phyloP scores from a whole-genome alignment of 768 basidiomycete genomes.

The Leucosporidium creatinivorum region DNA sequence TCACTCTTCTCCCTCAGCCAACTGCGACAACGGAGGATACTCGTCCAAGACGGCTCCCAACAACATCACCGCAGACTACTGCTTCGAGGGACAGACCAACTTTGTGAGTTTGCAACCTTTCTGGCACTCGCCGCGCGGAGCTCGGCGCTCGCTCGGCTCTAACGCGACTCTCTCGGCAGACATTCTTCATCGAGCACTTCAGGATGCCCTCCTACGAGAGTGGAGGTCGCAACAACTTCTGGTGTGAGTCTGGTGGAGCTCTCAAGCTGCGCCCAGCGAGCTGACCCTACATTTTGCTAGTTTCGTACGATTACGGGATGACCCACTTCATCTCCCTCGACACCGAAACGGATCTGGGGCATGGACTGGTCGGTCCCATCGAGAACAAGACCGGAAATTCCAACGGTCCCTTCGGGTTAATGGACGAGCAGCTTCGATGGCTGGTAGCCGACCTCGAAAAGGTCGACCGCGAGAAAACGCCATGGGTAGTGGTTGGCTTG shows the following conservation, averaged over 20 bases:
- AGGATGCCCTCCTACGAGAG: slow-evolving; percentile 32
- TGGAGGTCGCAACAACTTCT: slow-evolving; percentile 33
- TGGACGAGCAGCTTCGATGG: slow-evolving; percentile 30
- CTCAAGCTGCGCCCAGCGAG: background rate
- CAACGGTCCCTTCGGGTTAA: slow-evolving; percentile 26
- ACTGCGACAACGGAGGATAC: slow-evolving; percentile 27
- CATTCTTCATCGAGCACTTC: slow-evolving; percentile 34
- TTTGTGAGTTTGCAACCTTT: background rate
- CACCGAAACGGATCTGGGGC: slow-evolving; percentile 35
- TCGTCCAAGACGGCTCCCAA: background rate
- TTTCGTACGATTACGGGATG: slow-evolving; percentile 32
- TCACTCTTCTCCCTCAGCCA: background rate
- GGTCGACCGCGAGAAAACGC: slow-evolving; percentile 36
- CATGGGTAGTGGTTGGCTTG: slow-evolving; percentile 35
- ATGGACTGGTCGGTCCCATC: slow-evolving; percentile 13
- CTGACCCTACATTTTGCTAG: background rate
- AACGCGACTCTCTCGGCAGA: slow-evolving; percentile 12
- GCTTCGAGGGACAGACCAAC: slow-evolving; percentile 20
- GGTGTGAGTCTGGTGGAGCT: slow-evolving; percentile 18
- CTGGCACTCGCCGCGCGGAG: background rate
- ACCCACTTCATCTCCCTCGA: slow-evolving; percentile 37
- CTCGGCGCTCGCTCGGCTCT: slow-evolving; percentile 12
- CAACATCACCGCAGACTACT: background rate
- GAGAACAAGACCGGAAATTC: slow-evolving; percentile 14
- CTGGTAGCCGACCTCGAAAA: slow-evolving; percentile 34